Base-by-base conservation (phyloP, 2,329 filamentous ascomycete genomes). In the Akanthomyces uredinophilus region DNA sequence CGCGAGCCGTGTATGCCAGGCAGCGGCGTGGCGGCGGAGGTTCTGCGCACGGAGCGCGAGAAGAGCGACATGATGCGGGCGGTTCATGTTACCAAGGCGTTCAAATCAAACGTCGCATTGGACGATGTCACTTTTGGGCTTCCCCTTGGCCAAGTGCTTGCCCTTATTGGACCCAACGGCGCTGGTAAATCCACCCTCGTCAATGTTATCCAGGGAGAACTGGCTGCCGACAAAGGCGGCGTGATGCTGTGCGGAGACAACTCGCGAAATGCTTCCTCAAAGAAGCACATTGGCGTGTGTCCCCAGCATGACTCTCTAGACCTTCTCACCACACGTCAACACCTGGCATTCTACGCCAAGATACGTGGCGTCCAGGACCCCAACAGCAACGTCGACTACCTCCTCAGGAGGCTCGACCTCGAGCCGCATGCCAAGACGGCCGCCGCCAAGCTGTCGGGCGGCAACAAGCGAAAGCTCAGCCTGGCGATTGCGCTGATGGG, bases 101-200 rank as follows among this genome's bases (percentile, higher is more conserved):
- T 95, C 67, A 84, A 85, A 10, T 80, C 80, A 60, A 87, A 87
- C 66, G 83, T 86, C 3, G 91, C 90, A 4, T 90, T 96, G 10
- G 86, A 94, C 66, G 88, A 96, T 69, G 83, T 93, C 27, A 89
- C 88, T 0, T 94, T 96, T 67, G 87, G 88, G 20, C 87, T 96
- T 10, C 82, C 84, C 10, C 83, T 83, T 60, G 86, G 89, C 58
- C 87, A 95, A 71, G 88, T 94, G 0, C 94, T 94, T 72, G 91
- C 91, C 0, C 80, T 96, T 0, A 81, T 96, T 2, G 92, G 92
- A 0, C 91, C 91, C 6, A 96, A 96, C 70, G 91, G 91, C 13
- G 92, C 92, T 1, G 92, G 92, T 57, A 96, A 96, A 69, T 90
- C 87, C 0, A 95, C 91, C 0, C 92, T 89, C 0, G 94, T 96